These are phyloP conservation scores for Pezicula carpinea DNA, from an alignment of 2,329 filamentous ascomycete genomes.

Conservation along the genomic window DNA sequence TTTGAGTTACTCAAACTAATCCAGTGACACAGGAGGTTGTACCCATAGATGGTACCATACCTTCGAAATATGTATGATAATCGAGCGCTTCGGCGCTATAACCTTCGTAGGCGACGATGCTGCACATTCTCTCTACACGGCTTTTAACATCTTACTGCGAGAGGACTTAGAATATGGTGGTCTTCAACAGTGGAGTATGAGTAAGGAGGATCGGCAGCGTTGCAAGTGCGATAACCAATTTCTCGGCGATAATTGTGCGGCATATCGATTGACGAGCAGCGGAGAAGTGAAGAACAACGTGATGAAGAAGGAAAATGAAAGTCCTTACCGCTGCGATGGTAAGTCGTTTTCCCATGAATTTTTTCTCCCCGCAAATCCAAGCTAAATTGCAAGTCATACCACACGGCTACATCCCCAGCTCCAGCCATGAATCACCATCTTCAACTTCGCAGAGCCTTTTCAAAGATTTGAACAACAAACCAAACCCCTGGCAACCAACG, in stretches of 20 bases:
- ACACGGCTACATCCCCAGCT: slow-evolving; percentile 31
- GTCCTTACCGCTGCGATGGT: slow-evolving; percentile 14
- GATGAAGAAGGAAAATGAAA: slow-evolving; percentile 6
- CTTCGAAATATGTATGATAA: slow-evolving; percentile 38
- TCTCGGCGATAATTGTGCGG: slow-evolving; percentile 27
- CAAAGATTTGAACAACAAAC: no score
- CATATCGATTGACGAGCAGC: slow-evolving; percentile 21
- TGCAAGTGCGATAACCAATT: slow-evolving; percentile 39
- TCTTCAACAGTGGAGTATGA: slow-evolving; percentile 35
- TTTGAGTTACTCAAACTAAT: slow-evolving; percentile 27
- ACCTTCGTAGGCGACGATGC: slow-evolving; percentile 37
- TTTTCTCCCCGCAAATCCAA: not conserved
- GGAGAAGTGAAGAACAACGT: slow-evolving; percentile 15
- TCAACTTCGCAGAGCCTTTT: slow-evolving; percentile 12
- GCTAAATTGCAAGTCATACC: slow-evolving; percentile 23
- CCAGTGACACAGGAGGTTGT: slow-evolving; percentile 32
- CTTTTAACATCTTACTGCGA: slow-evolving; percentile 38
- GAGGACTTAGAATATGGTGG: slow-evolving; percentile 35
- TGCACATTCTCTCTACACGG: slow-evolving; percentile 36
- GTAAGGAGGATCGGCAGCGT: slow-evolving; percentile 21
- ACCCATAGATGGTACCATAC: slow-evolving; percentile 38
- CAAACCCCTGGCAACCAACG: slow-evolving; percentile 17
- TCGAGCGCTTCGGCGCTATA: slow-evolving; percentile 36
- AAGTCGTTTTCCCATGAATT: no score
- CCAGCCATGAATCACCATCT: slow-evolving; percentile 26